Evolutionary conservation across 2,329 filamentous ascomycete species (phyloP).

Genomic region (Metarhizium rileyi): DNA sequence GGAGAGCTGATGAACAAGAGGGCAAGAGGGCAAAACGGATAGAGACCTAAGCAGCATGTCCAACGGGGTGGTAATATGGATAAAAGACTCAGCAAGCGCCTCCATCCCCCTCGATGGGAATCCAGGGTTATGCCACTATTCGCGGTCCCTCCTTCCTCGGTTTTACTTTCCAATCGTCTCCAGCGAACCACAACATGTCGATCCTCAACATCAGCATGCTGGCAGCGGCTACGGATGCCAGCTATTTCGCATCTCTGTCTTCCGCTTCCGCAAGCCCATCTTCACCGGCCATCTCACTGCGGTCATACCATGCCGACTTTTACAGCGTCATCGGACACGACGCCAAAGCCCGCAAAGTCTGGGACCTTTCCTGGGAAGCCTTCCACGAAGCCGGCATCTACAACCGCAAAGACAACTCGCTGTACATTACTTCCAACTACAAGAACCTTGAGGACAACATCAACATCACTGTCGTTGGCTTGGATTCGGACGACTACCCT

Average conservation of each 20-base stretch:
- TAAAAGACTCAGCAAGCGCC: too few species aligned
- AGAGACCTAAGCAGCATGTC: too few species aligned
- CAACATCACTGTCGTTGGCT: constrained; percentile 15
- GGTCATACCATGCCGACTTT: constrained; percentile 38
- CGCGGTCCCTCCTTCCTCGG: neutral
- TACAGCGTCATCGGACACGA: constrained; percentile 36
- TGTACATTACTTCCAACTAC: constrained; percentile 18
- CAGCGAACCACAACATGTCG: neutral
- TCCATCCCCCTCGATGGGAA: neutral
- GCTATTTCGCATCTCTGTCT: constrained; percentile 4
- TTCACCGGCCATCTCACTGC: constrained; percentile 15
- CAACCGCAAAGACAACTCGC: constrained; percentile 7
- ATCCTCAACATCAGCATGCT: neutral
- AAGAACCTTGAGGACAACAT: constrained; percentile 28
- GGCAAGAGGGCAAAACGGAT: too few species aligned
- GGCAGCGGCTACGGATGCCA: constrained; percentile 3
- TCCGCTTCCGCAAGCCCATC: neutral
- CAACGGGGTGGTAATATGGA: neutral
- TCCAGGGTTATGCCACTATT: neutral
- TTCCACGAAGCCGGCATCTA: constrained; percentile 48
- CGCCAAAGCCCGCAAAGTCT: constrained; percentile 7
- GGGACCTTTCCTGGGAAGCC: constrained; percentile 33
- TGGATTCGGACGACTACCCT: constrained; percentile 11
- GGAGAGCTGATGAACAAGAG: neutral
- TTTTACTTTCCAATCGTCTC: neutral